Conservation (phyloP, 225 moss, liverwort and hornwort species). For the Marchantia paleacea region DNA sequence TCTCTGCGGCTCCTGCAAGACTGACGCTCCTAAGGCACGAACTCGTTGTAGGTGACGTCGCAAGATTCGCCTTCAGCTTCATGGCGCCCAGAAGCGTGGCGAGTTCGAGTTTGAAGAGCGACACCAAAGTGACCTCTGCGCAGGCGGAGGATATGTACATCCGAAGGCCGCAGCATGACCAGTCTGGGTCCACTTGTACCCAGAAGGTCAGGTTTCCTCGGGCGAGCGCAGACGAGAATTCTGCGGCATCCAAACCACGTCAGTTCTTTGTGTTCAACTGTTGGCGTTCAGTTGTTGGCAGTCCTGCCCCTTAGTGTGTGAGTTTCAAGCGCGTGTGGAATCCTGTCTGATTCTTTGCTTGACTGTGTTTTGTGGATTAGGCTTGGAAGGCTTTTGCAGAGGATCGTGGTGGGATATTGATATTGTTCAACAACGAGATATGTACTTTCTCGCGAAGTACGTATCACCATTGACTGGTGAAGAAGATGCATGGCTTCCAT, state of each 20-base stretch:
- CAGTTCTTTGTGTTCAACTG: neutral
- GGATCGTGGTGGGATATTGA: slow-evolving; percentile 43
- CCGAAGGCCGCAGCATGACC: neutral
- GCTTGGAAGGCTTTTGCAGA: slow-evolving; percentile 30
- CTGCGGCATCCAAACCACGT: slow-evolving; percentile 6
- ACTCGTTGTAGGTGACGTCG: neutral
- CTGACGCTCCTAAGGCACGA: neutral
- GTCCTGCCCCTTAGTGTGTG: neutral
- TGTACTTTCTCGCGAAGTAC: slow-evolving; percentile 15
- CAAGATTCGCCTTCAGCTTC: neutral
- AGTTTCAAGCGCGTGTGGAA: neutral
- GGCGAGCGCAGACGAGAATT: too few relatives aligned
- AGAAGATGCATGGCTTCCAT: slow-evolving; percentile 22
- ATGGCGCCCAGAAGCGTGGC: slow-evolving; percentile 8
- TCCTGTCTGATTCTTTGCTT: neutral
- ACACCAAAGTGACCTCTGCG: neutral
- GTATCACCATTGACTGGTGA: neutral
- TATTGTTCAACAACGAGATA: neutral
- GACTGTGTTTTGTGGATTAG: slow-evolving; percentile 16
- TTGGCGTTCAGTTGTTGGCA: neutral
- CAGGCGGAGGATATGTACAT: neutral
- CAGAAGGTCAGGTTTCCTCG: neutral
- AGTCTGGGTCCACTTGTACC: neutral
- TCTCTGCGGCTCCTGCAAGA: neutral
- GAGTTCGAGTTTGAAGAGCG: slow-evolving; percentile 11